Evolutionary conservation across 176 grass and related monocot genomes (phyloP), one percentile per base, ranked within the genome.

Genomic region (Ensete glaucum): DNA sequence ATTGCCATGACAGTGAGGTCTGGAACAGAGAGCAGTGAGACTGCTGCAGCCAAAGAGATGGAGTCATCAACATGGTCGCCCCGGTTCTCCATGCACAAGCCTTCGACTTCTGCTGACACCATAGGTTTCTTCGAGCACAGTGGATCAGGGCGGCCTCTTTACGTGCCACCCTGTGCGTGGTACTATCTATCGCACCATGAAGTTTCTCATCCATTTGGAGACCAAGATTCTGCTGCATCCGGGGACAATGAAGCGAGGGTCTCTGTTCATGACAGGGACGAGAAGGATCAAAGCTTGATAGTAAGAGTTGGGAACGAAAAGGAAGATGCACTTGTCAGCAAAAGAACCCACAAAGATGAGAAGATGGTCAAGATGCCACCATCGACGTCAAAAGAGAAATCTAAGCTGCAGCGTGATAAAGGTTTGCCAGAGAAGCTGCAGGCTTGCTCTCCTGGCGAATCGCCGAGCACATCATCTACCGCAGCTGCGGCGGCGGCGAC

Each of bases 81-180:
- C 17, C 1, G 57, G 57, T 62, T 62, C 57, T 15, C 20, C 57
- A 62, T 62, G 57, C 20, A 62, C 20, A n/a, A n/a, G 57, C 6
- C 20, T 62, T 62, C 11, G 9, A 17, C 10, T 17, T 62, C 17
- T 15, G 17, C 57, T 8, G 17, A 62, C 57, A n/a, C 57, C 13
- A 19, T n/a, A 17, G 57, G 17, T 62, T n/a, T 62, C 15, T 26
- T 16, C 63, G 12, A 27, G 20, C 91, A 83, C 76, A 82, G 22
- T 29, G 24, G 17, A 2, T 24, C 55, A 0, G 50, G 50, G 20
- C 50, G 59, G 1, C 56, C 59, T 15, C 75, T 86, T 17, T 34
- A 82, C 83, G 73, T 92, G 20, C 81, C 82, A 25, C 83, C 89
- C 9, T 84, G 85, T 78, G 75, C 85, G 26, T 92, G 83, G 80